phyloP scores from a whole-genome alignment of 345 rosid species.

The Rhizophora apiculata region DNA sequence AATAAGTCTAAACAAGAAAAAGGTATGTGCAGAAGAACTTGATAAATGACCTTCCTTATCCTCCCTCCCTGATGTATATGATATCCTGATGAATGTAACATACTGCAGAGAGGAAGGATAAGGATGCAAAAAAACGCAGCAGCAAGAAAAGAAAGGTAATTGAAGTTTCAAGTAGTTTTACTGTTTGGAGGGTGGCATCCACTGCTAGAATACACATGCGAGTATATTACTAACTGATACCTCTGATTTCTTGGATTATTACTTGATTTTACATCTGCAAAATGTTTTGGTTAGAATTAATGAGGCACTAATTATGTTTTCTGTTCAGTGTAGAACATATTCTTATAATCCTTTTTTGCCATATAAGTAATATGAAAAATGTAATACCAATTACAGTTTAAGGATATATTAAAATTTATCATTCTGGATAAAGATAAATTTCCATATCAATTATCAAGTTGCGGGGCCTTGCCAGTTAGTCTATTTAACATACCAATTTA shows the following conservation, averaged over 20 bases:
- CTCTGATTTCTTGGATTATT: too few relatives aligned
- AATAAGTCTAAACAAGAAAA: conserved; percentile 51
- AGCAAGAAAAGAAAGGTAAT: conserved; percentile 85
- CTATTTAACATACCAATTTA: not conserved
- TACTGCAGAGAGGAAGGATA: conserved; percentile 74
- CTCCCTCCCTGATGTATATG: not conserved
- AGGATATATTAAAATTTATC: conserved; percentile 1
- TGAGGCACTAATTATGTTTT: too few relatives aligned
- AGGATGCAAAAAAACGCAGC: conserved; percentile 69
- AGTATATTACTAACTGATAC: too few relatives aligned
- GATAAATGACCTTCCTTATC: conserved; percentile 10
- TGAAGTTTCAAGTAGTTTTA: conserved; percentile 3
- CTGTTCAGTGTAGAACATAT: too few relatives aligned
- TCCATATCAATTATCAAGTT: not conserved
- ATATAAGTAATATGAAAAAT: not conserved
- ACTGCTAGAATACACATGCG: not conserved
- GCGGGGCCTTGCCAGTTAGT: not conserved
- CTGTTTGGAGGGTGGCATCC: too few relatives aligned
- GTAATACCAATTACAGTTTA: not conserved
- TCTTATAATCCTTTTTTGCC: too few relatives aligned
- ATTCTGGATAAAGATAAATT: not conserved
- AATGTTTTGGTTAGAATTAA: too few relatives aligned
- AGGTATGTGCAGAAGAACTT: conserved; percentile 37
- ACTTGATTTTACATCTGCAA: too few relatives aligned
- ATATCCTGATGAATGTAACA: conserved; percentile 18